Evolutionary conservation across 371 early-diverging fungal genomes (phyloP).

Genomic region (Saksenaea vasiformis): DNA sequence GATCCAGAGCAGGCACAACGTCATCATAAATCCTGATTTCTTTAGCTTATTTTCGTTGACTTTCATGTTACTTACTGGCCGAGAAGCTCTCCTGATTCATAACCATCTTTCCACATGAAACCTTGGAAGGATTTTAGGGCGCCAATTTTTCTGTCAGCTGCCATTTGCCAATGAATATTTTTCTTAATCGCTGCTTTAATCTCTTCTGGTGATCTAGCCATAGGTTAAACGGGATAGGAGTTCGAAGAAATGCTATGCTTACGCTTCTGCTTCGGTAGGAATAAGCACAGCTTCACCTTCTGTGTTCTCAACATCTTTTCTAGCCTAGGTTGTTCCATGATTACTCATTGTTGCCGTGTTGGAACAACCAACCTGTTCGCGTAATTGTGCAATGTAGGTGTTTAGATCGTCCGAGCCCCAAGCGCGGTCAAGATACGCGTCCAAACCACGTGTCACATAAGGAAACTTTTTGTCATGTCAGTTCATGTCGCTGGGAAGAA

Average conservation of each 20-base stretch:
- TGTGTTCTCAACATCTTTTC: conserved; percentile 55
- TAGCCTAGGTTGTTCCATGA: conserved; percentile 38
- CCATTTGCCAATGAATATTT: conserved; percentile 85
- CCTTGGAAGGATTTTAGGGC: conserved; percentile 93
- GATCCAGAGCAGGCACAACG: conserved; percentile 73
- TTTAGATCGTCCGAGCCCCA: conserved; percentile 69
- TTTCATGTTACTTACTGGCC: conserved; percentile 66
- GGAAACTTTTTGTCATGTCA: conserved; percentile 62
- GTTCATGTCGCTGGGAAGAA: neutral
- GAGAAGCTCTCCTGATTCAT: conserved; percentile 71
- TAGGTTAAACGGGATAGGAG: neutral
- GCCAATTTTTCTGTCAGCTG: conserved; percentile 81
- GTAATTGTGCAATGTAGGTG: conserved; percentile 62
- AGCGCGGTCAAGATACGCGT: conserved; percentile 64
- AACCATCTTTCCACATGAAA: conserved; percentile 91
- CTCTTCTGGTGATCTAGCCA: conserved; percentile 43
- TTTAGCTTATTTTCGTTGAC: neutral
- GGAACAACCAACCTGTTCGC: conserved; percentile 65
- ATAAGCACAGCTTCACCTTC: conserved; percentile 49
- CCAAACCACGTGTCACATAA: conserved; percentile 65
- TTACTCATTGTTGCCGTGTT: neutral
- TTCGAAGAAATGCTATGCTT: conserved; percentile 10
- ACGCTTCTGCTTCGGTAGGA: conserved; percentile 45
- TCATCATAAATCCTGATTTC: conserved; percentile 76
- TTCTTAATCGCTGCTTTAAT: conserved; percentile 62